phyloP scores from a whole-genome alignment of 116 monocot species.

The Phalaenopsis hybrid region DNA sequence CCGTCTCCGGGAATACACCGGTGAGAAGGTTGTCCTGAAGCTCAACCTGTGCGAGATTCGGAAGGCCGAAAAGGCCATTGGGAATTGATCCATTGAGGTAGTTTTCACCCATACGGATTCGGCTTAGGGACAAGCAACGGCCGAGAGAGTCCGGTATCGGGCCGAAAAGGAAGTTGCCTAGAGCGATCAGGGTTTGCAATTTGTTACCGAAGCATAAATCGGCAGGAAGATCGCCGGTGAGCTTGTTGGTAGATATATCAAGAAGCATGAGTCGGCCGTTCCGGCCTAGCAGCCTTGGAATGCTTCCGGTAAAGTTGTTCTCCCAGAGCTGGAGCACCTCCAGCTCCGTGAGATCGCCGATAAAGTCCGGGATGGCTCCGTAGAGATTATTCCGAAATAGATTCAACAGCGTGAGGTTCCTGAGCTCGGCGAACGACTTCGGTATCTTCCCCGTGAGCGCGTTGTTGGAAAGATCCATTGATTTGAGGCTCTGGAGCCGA shows the following conservation, averaged over 20 bases:
- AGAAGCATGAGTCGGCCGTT: constrained; percentile 52
- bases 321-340: constrained; percentile 92
- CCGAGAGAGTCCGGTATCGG: constrained; percentile 58
- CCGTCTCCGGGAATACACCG: constrained; percentile 61
- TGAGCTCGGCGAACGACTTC: constrained; percentile 34
- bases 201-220: constrained; percentile 51
- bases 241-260: constrained; percentile 70
- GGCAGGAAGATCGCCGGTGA: constrained; percentile 63
- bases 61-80: constrained; percentile 47
- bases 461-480: constrained; percentile 77
- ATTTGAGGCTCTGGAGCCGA: constrained; percentile 46
- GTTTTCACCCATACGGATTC: constrained; percentile 60
- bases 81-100: constrained; percentile 79
- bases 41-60: constrained; percentile 64
- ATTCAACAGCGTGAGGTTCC: constrained; percentile 65
- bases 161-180: constrained; percentile 63
- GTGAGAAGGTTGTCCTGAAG: constrained; percentile 82
- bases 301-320: constrained; percentile 82
- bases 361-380: constrained; percentile 59
- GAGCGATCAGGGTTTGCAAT: constrained; percentile 58
- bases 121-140: constrained; percentile 37
- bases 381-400: constrained; percentile 67
- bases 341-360: constrained; percentile 62
- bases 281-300: constrained; percentile 46
- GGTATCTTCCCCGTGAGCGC: constrained; percentile 62